Conservation (phyloP, 2,329 filamentous ascomycete genomes). For the Neurospora crassa region DNA sequence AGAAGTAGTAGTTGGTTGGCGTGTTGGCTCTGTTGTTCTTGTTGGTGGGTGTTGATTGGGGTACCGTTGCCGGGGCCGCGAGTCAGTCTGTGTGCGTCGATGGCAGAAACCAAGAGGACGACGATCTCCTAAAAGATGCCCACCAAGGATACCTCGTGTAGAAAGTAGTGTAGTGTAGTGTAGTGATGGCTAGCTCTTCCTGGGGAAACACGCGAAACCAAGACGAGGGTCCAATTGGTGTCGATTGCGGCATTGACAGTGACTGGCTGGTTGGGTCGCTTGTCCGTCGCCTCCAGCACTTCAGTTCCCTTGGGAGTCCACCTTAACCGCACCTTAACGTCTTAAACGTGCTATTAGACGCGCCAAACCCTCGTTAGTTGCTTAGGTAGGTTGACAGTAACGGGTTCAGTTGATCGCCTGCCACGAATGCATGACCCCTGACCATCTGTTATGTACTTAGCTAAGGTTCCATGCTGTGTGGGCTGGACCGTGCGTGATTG, state of each 20-base stretch:
- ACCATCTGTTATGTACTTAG: background rate
- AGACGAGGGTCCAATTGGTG: background rate
- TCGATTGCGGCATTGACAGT: background rate
- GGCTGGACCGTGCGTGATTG: background rate
- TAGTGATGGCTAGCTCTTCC: background rate
- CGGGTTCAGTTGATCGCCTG: background rate
- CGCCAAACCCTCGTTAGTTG: constrained; percentile 12
- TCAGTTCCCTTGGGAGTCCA: background rate
- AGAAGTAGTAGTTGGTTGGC: background rate
- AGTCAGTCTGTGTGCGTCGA: background rate
- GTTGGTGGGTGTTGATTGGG: background rate
- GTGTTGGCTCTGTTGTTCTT: background rate
- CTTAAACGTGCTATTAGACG: constrained; percentile 1
- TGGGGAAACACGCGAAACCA: background rate
- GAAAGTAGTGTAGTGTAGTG: background rate
- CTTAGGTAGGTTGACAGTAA: constrained; percentile 2
- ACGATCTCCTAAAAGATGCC: background rate
- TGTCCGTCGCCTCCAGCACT: background rate
- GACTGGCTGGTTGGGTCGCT: background rate
- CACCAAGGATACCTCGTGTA: background rate
- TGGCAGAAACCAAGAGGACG: background rate
- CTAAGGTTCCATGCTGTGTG: background rate
- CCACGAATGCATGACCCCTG: background rate
- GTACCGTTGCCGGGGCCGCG: background rate
- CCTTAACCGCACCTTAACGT: background rate